phyloP scores from a whole-genome alignment of 371 early-diverging fungal genomes.

The Encephalitozoon intestinalis region DNA sequence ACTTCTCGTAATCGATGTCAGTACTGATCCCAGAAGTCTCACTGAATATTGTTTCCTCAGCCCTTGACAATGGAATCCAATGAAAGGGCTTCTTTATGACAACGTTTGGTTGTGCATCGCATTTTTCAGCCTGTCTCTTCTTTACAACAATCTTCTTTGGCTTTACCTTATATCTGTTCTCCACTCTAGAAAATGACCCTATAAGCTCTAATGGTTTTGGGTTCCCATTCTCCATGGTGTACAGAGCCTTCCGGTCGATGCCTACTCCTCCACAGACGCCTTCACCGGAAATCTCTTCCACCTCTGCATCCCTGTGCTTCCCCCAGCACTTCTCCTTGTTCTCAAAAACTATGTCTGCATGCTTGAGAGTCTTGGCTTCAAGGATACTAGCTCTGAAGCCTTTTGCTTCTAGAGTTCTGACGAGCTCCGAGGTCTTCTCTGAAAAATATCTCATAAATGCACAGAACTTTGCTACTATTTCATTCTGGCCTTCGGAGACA shows the following conservation, averaged over 20 bases:
- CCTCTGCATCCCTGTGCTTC: neutral
- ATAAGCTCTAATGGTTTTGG: neutral
- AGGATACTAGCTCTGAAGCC: neutral
- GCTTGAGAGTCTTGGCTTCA: neutral
- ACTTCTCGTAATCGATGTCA: constrained; percentile 30
- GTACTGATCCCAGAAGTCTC: constrained; percentile 6
- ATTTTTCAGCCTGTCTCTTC: neutral
- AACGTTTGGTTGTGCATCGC: neutral
- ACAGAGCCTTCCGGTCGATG: neutral
- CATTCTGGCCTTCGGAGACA: constrained; percentile 13
- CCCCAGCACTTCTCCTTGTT: neutral
- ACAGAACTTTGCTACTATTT: constrained; percentile 20
- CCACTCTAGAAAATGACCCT: neutral
- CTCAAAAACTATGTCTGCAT: neutral
- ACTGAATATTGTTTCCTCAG: constrained; percentile 34
- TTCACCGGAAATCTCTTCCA: neutral
- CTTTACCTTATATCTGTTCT: neutral
- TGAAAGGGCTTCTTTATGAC: constrained; percentile 26
- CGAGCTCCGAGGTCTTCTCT: neutral
- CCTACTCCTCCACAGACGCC: neutral
- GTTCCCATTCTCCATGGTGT: neutral
- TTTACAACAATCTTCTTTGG: neutral
- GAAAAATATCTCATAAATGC: constrained; percentile 3
- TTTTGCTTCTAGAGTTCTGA: neutral
- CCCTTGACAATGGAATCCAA: constrained; percentile 11